phyloP scores from a whole-genome alignment of 192 early-diverging fungal genomes.

The Allomyces macrogynus region DNA sequence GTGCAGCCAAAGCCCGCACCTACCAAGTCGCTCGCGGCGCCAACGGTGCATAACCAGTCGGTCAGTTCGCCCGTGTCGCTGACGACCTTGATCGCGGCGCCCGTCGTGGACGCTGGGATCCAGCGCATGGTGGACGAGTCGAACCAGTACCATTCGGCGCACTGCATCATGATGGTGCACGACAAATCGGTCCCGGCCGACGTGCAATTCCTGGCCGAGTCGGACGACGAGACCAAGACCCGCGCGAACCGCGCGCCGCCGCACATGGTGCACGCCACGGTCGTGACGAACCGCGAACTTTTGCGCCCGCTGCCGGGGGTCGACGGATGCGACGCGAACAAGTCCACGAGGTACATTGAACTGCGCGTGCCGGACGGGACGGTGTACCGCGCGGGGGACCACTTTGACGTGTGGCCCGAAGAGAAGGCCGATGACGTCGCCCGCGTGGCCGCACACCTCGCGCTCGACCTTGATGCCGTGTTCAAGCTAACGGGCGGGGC shows the following conservation, averaged over 20 bases:
- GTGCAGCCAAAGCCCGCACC: too few species aligned
- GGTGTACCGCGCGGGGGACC: slow-evolving; percentile 3
- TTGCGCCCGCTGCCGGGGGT: neutral
- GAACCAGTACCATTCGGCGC: neutral
- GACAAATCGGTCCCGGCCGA: neutral
- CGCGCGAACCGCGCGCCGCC: neutral
- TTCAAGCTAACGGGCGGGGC: neutral
- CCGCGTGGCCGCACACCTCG: neutral
- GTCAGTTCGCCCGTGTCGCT: too few species aligned
- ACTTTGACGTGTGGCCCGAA: slow-evolving; percentile 3
- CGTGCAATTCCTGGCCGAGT: neutral
- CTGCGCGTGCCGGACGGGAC: neutral
- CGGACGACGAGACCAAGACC: neutral
- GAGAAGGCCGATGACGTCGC: neutral
- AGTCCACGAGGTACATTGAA: neutral
- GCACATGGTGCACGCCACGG: neutral
- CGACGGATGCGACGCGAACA: neutral
- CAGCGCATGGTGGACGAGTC: too few species aligned
- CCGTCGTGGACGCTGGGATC: too few species aligned
- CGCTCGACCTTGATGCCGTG: neutral
- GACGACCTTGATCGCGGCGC: too few species aligned
- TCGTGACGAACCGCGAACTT: slow-evolving; percentile 1
- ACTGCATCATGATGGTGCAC: neutral
- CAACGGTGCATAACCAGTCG: too few species aligned
- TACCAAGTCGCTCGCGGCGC: too few species aligned